Evolutionary conservation across 345 rosid species (phyloP).

Genomic region (Excoecaria cochinchinensis): DNA sequence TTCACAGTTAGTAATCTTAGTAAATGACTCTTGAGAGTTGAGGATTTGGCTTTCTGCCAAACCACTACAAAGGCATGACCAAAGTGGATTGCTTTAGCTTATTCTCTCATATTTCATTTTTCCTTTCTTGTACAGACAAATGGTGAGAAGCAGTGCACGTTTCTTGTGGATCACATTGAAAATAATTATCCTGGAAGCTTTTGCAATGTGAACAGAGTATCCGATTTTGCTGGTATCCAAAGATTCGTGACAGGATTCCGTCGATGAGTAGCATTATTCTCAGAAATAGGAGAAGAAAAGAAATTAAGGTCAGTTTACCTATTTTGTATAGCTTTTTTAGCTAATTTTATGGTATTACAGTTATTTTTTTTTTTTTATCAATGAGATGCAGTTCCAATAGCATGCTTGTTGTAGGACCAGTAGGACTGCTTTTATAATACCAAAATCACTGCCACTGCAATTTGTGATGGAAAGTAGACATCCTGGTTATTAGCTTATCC

Average conservation of each 20-base stretch:
- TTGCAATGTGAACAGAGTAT: constrained; percentile 44
- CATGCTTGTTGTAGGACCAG: background rate
- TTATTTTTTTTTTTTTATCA: background rate
- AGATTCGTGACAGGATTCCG: constrained; percentile 69
- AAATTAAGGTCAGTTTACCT: background rate
- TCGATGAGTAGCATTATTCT: constrained; percentile 19
- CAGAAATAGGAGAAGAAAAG: background rate
- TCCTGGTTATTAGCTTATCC: too few relatives aligned
- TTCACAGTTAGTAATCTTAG: background rate
- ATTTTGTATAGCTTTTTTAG: background rate
- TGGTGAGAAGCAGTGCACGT: constrained; percentile 75
- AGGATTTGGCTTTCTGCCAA: background rate
- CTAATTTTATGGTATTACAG: background rate
- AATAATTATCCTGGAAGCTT: constrained; percentile 41
- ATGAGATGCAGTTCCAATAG: background rate
- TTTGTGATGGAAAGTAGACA: too few relatives aligned
- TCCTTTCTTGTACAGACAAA: constrained; percentile 55
- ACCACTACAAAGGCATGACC: background rate
- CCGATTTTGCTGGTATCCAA: constrained; percentile 69
- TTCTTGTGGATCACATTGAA: constrained; percentile 53
- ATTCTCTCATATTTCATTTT: background rate
- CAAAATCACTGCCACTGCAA: background rate
- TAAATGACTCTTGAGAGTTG: background rate
- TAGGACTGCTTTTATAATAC: background rate
- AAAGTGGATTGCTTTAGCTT: constrained; percentile 10